Base-by-base conservation (phyloP, 2,329 filamentous ascomycete genomes). In the Ilyonectria sp. region DNA sequence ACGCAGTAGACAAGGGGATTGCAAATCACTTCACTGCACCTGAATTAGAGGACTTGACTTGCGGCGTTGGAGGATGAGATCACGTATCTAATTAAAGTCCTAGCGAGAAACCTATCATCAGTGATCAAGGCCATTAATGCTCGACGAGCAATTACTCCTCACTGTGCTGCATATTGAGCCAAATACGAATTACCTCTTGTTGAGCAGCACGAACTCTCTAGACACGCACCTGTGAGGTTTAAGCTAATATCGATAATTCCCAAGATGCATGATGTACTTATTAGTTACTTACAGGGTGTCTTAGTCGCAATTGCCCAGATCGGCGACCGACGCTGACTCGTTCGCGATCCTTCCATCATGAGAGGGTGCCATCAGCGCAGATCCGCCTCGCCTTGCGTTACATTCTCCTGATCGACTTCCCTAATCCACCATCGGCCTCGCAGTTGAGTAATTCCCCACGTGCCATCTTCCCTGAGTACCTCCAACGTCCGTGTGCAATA, bases 401-500 rank as follows among this genome's bases (percentile, higher is more conserved):
- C 35, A 23, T 17, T 37, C 33, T 29, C 29, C 26, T 40, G 52
- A 58, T 50, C 33, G 43, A 65, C 37, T 46, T 47, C 49, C 61
- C 40, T 35, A 9, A 52, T 65, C 40, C 56, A 60, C 29, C 13
- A 23, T 44, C 44, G 23, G 50, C 37, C 37, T 19, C 47, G 53
- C 29, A 61, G 58, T 31, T 37, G 62, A 67, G 47, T 3, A 61
- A 40, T 19, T 23, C 53, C 69, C 70, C 72, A 74, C 65, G 65
- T 73, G 69, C 60, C 4, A 33, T 65, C 57, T 44, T 55, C 40
- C 63, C 52, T 11, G n/a, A 56, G 53, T 31, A 21, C 62, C 57
- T 17, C 33, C 17, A 29, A 17, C n/a, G 37, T 56, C 40, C 43
- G 60, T 54, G 44, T 10, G 19, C 52, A 56, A 60, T 26, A 44